A percentile compares a stretch with the other conserved stretches of the same genome.
These are phyloP conservation scores for Sugiyamaella floridensis DNA, from an alignment of 805 yeast genomes.

Conservation along the genomic window DNA sequence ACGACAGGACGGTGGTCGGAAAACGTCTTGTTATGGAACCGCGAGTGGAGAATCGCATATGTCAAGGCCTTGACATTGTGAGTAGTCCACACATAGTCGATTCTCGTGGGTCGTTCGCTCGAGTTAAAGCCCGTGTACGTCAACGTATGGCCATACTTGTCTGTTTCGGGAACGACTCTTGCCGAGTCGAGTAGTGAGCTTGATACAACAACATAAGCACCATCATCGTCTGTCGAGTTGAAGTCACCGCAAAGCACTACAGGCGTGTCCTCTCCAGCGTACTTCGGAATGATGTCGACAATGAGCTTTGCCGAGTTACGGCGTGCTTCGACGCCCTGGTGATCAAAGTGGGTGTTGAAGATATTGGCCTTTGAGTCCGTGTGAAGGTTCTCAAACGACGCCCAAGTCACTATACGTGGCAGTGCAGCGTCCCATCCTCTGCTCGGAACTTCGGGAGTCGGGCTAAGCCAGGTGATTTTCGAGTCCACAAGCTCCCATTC, in stretches of 20 bases:
- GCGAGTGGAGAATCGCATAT: slow-evolving; percentile 16
- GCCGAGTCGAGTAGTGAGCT: slow-evolving; percentile 36
- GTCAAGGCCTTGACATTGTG: slow-evolving; percentile 6
- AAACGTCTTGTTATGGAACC: slow-evolving; percentile 6
- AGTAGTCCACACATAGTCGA: slow-evolving; percentile 44
- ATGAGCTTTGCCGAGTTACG: slow-evolving; percentile 40
- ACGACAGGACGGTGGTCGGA: slow-evolving; percentile 20
- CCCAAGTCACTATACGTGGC: slow-evolving; percentile 32
- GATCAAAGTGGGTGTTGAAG: slow-evolving; percentile 48
- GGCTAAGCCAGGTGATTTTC: slow-evolving; percentile 48
- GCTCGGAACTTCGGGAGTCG: slow-evolving; percentile 49
- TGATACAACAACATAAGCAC: slow-evolving; percentile 37
- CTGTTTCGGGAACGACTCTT: slow-evolving; percentile 20
- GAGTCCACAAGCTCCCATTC: slow-evolving; percentile 34
- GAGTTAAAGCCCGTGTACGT: slow-evolving; percentile 47
- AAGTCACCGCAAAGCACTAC: slow-evolving; percentile 49
- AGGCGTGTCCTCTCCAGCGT: slow-evolving; percentile 29
- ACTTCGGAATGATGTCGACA: slow-evolving; percentile 25
- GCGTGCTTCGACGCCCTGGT: slow-evolving; percentile 41
- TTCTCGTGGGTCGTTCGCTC: slow-evolving; percentile 21
- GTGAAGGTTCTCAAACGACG: slow-evolving; percentile 15
- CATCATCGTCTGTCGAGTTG: slow-evolving; percentile 43
- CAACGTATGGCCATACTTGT: slow-evolving; percentile 37
- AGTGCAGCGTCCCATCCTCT: slow-evolving; percentile 45
- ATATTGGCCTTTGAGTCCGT: slow-evolving; percentile 17